Evolutionary conservation across 2,329 filamentous ascomycete genomes (phyloP).

Genomic region (Cladosporium sp.): DNA sequence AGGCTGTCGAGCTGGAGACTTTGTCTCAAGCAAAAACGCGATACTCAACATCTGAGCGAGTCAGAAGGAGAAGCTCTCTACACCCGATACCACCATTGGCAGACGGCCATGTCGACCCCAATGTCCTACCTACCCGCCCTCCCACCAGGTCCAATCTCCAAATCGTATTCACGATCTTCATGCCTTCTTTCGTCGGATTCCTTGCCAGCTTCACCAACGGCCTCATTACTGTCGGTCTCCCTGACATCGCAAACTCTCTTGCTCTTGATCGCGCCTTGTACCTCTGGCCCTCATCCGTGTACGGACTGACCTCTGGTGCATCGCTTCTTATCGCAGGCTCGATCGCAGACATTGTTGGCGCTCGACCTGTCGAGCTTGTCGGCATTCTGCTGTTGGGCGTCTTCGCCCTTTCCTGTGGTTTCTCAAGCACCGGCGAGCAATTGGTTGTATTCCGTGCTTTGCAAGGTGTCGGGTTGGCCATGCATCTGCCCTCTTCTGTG

Average conservation of each 20-base stretch:
- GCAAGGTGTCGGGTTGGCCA: constrained; percentile 32
- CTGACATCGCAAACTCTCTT: constrained; percentile 23
- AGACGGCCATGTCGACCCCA: not conserved
- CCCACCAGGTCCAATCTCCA: constrained; percentile 3
- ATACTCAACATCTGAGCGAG: not conserved
- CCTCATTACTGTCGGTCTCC: constrained; percentile 25
- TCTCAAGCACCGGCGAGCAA: constrained; percentile 31
- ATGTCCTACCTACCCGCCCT: not conserved
- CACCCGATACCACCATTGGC: not conserved
- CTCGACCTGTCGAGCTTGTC: constrained; percentile 47
- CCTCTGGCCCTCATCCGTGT: constrained; percentile 26
- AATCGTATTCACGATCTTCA: constrained; percentile 14
- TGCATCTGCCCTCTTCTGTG: constrained; percentile 48
- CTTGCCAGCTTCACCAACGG: constrained; percentile 28
- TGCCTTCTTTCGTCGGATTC: constrained; percentile 17
- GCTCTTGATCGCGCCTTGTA: constrained; percentile 23
- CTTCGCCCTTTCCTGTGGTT: constrained; percentile 48
- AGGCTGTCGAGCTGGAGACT: constrained; percentile 10
- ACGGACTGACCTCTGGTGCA: constrained; percentile 49
- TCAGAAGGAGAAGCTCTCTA: not conserved
- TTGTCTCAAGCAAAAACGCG: not conserved
- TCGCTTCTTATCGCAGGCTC: constrained; percentile 53
- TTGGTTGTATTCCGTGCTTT: constrained; percentile 33
- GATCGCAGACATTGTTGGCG: constrained; percentile 53
- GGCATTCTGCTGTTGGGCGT: constrained; percentile 47